Base-by-base conservation (phyloP, 768 basidiomycete species). In the Trametes cubensis region DNA sequence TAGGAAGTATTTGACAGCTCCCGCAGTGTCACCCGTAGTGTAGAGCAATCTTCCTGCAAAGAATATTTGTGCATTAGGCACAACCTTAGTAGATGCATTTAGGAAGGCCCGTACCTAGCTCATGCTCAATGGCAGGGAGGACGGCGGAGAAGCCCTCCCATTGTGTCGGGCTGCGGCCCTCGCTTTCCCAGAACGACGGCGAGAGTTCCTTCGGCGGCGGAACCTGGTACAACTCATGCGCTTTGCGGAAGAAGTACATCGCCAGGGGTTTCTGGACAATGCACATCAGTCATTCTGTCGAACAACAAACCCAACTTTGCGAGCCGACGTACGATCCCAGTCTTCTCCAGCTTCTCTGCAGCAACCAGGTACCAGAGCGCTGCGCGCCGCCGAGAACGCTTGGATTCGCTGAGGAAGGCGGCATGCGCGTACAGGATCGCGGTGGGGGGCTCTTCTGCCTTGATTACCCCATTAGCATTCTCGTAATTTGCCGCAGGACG, bases 381-480 rank as follows among this genome's bases (percentile, higher is more conserved):
- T 25, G 90, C 87, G 50, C 88, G 80, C 64, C 92, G 78, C 55
- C 75, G 78, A 2, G 83, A 77, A 10, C 75, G 72, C 71, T 86
- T 90, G 51, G 78, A 80, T 34, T 78, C 75, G 60, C 88, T 89
- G 50, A 94, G 71, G 39, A 86, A 75, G 1, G 91, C 92, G 17
- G 92, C 92, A 69, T 93, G 91, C 6, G 87, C 90, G 21, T 93
- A 77, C 49, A 94, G 74, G n/a, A 94, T 76, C 23, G 89, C 92
- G 7, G 88, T 82, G 15, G 90, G 87, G 25, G 87, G 82, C 78
- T 94, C 92, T 76, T 94, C 92, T 75, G 85, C 83, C 91, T 94
- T 80, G 56, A 71, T 70, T 57, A 63, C 45, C 54, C 55, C 64
- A 55, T 67, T 60, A 62, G 47, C 38, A 53, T 28, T 60, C 59